Conservation (phyloP, 116 monocot genomes). For the Papilionanthe hybrid region DNA sequence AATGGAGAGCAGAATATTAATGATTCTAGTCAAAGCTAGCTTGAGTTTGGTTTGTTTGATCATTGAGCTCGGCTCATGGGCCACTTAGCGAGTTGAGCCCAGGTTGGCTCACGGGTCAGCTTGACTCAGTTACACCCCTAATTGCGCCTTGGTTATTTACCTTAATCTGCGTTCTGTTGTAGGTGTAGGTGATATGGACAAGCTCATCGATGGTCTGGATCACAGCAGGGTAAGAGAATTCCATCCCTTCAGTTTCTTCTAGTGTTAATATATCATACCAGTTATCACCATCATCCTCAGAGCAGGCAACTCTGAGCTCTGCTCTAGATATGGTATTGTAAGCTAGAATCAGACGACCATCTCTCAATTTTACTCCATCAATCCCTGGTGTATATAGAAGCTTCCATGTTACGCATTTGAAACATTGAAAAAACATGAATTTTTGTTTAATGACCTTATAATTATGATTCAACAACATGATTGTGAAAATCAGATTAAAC, state of each 20-base stretch:
- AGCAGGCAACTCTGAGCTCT: constrained; percentile 65
- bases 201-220: constrained; percentile 61
- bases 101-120: no score
- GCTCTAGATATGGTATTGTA: constrained; percentile 79
- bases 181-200: constrained; percentile 85
- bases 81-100: no score
- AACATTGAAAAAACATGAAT: no score
- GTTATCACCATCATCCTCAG: constrained; percentile 70
- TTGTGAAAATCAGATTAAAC: no score
- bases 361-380: constrained; percentile 78
- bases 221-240: constrained; percentile 92
- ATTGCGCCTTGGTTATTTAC: constrained; percentile 16
- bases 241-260: constrained; percentile 66
- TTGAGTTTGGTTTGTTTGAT: no score
- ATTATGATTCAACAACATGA: no score
- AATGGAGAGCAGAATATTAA: no score
- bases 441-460: no score
- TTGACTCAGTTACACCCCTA: no score
- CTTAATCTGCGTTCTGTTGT: constrained; percentile 95
- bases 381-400: constrained; percentile 34
- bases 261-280: constrained; percentile 79
- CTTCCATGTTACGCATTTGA: background rate
- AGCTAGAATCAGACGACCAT: constrained; percentile 62
- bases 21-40: no score
- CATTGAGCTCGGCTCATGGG: no score